Conservation (phyloP, 768 basidiomycete genomes). For the Rubroboletus pulcherrimus region DNA sequence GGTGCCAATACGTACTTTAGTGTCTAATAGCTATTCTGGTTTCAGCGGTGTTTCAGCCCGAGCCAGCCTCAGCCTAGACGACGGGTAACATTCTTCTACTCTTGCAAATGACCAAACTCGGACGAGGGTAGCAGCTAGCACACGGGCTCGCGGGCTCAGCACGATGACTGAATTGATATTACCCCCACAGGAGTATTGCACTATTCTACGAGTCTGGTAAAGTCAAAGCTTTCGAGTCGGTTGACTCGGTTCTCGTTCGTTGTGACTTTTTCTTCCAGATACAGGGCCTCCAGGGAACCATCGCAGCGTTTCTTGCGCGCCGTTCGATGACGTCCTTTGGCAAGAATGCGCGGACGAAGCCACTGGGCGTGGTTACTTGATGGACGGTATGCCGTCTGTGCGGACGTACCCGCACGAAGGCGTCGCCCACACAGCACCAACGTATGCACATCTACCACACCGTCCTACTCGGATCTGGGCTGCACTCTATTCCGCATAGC, state of each 20-base stretch:
- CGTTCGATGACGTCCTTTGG: neutral
- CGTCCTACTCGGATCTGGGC: slow-evolving; percentile 30
- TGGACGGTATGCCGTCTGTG: neutral
- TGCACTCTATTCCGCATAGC: slow-evolving; percentile 35
- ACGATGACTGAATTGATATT: neutral
- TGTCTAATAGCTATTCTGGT: neutral
- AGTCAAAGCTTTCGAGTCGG: neutral
- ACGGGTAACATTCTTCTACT: neutral
- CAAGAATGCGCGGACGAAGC: neutral
- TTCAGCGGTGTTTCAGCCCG: neutral
- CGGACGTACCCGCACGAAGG: slow-evolving; percentile 3
- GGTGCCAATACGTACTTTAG: neutral
- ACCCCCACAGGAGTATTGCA: neutral
- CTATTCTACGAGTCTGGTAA: neutral
- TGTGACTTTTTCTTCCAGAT: neutral
- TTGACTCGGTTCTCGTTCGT: neutral
- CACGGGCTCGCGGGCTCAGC: no score
- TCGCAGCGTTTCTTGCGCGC: neutral
- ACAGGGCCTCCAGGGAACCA: neutral
- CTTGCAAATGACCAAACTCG: neutral
- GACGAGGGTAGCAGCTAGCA: neutral
- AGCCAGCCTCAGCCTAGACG: no score
- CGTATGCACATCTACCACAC: slow-evolving; percentile 26
- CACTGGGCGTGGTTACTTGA: neutral
- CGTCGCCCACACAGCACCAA: slow-evolving; percentile 1